A percentile compares a stretch with the other conserved stretches of the same genome.
Evolutionary conservation across 1,284 basidiomycete genomes (phyloP).

Genomic region (Ustilago loliicola): DNA sequence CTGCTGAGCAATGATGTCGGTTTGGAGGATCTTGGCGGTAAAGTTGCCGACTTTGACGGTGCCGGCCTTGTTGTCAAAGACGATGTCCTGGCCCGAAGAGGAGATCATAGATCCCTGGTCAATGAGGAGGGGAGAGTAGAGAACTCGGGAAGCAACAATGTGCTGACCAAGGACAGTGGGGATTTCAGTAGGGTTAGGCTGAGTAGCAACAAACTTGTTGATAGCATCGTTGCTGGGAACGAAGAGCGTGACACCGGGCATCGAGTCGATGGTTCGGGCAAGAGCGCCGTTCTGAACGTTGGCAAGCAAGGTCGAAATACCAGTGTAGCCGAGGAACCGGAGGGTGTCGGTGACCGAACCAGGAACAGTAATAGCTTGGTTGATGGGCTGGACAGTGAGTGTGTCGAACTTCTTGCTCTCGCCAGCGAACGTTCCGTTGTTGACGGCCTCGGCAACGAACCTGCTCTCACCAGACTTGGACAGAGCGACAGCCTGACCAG

Average conservation of each 20-base stretch:
- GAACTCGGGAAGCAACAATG: conserved; percentile 51
- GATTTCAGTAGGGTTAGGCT: conserved; percentile 37
- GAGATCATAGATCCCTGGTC: conserved; percentile 57
- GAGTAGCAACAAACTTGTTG: conserved; percentile 26
- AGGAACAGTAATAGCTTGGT: conserved; percentile 54
- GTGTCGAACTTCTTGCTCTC: conserved; percentile 25
- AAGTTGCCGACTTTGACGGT: conserved; percentile 52
- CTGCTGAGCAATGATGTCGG: conserved; percentile 54
- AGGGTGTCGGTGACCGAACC: conserved; percentile 50
- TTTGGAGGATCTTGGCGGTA: conserved; percentile 55
- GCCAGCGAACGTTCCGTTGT: conserved; percentile 44
- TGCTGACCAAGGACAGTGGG: conserved; percentile 52
- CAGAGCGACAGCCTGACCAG: conserved; percentile 58
- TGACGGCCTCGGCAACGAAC: conserved; percentile 51
- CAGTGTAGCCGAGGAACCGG: conserved; percentile 33
- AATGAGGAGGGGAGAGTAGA: conserved; percentile 56
- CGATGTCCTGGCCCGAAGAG: conserved; percentile 54
- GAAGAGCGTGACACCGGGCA: conserved; percentile 57
- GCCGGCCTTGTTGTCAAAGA: conserved; percentile 46
- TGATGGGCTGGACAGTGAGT: conserved; percentile 56
- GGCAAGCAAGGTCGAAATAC: conserved; percentile 28
- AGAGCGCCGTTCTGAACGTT: conserved; percentile 42
- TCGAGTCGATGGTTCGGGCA: conserved; percentile 37
- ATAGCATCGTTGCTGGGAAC: conserved; percentile 56
- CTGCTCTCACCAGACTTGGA: conserved; percentile 19